These are phyloP conservation scores for Trametes coccinea DNA, from an alignment of 768 basidiomycete species.

Conservation along the genomic window DNA sequence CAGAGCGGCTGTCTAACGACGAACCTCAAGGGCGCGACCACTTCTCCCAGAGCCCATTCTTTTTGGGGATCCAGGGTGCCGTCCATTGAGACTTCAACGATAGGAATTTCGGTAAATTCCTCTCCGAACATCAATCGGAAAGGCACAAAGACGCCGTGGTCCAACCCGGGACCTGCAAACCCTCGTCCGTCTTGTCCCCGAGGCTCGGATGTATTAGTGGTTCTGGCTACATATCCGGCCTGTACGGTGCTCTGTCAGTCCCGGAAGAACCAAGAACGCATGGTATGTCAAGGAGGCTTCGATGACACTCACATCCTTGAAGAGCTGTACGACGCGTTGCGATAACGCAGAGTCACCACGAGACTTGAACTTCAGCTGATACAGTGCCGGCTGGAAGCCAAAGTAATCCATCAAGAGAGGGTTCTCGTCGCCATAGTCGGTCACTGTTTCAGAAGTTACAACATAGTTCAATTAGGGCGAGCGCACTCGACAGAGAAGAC, in stretches of 20 bases:
- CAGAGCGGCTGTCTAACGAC: constrained; percentile 20
- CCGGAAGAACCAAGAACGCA: background rate
- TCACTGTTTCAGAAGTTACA: constrained; percentile 43
- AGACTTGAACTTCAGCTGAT: constrained; percentile 67
- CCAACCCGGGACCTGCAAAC: constrained; percentile 62
- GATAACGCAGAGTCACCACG: constrained; percentile 60
- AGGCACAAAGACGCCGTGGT: constrained; percentile 82
- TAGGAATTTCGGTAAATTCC: constrained; percentile 58
- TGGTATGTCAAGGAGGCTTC: too few relatives aligned
- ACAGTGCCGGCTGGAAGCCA: constrained; percentile 60
- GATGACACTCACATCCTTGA: constrained; percentile 45
- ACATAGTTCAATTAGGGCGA: constrained; percentile 6
- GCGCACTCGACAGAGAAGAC: constrained; percentile 19
- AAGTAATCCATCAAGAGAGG: constrained; percentile 77
- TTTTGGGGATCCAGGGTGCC: constrained; percentile 54
- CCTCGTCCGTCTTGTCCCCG: constrained; percentile 70
- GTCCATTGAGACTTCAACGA: constrained; percentile 73
- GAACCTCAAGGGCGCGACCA: constrained; percentile 58
- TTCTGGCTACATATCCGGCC: constrained; percentile 56
- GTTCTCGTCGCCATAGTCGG: constrained; percentile 77
- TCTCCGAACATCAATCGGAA: constrained; percentile 80
- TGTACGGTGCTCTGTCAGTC: constrained; percentile 22
- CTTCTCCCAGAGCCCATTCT: constrained; percentile 68
- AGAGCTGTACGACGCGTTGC: constrained; percentile 58
- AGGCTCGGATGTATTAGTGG: constrained; percentile 48